Percentiles rank a stretch among this genome's conserved stretches.
These are phyloP conservation scores for Mercurialis annua DNA, from an alignment of 345 rosid species.

Conservation along the genomic window DNA sequence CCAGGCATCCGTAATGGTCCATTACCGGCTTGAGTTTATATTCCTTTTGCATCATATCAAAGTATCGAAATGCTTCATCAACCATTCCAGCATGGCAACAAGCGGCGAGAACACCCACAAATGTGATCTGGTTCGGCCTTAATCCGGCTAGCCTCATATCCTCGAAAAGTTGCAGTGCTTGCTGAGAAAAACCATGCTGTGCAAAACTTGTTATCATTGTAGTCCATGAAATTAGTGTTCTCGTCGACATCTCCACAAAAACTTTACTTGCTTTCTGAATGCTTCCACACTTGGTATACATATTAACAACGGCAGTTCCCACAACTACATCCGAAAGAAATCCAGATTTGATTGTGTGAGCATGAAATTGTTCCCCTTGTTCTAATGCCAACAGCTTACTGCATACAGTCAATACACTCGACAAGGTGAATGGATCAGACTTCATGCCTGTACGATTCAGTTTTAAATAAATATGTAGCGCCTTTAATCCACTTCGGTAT, in stretches of 20 bases:
- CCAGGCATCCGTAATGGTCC: constrained; percentile 46
- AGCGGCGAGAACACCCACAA: constrained; percentile 57
- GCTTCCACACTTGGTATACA: constrained; percentile 61
- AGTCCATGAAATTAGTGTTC: constrained; percentile 59
- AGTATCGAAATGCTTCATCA: constrained; percentile 45
- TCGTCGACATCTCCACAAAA: constrained; percentile 46
- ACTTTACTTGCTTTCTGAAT: constrained; percentile 43
- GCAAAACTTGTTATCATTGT: constrained; percentile 51
- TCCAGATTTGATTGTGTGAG: constrained; percentile 45
- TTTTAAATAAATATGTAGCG: constrained; percentile 34
- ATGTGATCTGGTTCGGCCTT: constrained; percentile 53
- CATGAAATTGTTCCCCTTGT: constrained; percentile 58
- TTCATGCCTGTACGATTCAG: constrained; percentile 34
- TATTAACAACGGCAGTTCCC: constrained; percentile 50
- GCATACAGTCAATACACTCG: constrained; percentile 50
- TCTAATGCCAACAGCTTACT: constrained; percentile 38
- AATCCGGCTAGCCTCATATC: constrained; percentile 51
- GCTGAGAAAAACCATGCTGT: constrained; percentile 37
- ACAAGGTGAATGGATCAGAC: constrained; percentile 51
- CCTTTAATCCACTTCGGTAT: constrained; percentile 39
- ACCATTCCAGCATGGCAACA: constrained; percentile 52
- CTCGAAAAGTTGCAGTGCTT: constrained; percentile 55
- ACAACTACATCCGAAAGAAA: constrained; percentile 42
- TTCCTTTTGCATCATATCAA: constrained; percentile 46
- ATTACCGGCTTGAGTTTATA: constrained; percentile 44